Evolutionary conservation across 2,329 filamentous ascomycete species (phyloP), one percentile per base, ranked within the genome.

Genomic region (Colletotrichum magnum): DNA sequence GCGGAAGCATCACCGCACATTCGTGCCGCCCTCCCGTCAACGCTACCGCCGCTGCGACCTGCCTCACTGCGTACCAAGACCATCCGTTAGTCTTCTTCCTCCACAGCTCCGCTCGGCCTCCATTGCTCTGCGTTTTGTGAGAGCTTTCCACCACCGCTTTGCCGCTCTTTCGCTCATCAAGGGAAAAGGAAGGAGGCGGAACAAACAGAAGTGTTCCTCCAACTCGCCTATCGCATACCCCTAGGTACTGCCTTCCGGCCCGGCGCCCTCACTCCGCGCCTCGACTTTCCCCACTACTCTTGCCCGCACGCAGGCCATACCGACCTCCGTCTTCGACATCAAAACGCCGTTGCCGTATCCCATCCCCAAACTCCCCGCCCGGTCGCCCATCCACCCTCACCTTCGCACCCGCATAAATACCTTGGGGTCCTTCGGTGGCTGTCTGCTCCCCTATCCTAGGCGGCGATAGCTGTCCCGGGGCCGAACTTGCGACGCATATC

Each of bases 391-490:
- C 39, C 51, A 52, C 50, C 41, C 18, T 50, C 18, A 51, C 13
- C 43, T 16, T 50, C 32, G 4, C 62, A 57, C 63, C 51, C 28
- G 12, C 13, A 18, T n/a, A 18, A 51, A 18, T 10, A 43, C 16
- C 26, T 66, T 24, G n/a, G 54, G 26, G 41, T 18, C 26, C 26
- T 24, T 57, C 51, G 41, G 52, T 62, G 66, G 56, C 62, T 60
- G 62, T 48, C 41, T 53, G 6, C 28, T 21, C 41, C 24, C 62
- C 50, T 52, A 60, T 43, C 62, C 67, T 39, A 69, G 67, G 63
- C 67, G 67, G 67, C 67, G 63, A 61, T 52, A 61, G 67, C 67
- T 69, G 67, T 69, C 63, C 47, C 51, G 67, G 57, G 67, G 67
- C 67, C 67, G 67, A 57, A 57, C 57, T 50, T 57, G 67, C 67